Evolutionary conservation across 805 yeast genomes (phyloP), one percentile per base, ranked within the genome.

Genomic region (Metschnikowia gelsemii): DNA sequence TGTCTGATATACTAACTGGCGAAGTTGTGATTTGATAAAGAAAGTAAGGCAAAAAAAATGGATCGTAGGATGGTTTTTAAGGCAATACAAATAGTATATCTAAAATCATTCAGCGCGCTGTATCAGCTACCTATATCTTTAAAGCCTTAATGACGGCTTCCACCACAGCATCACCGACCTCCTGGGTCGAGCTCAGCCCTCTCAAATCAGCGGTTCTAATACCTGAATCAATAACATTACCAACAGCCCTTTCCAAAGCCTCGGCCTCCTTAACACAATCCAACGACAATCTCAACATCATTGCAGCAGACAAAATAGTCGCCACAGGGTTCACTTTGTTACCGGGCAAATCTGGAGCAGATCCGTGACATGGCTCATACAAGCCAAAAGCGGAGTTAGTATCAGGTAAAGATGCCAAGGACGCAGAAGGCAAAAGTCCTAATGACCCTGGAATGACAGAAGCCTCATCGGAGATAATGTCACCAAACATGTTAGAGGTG

Each of bases 301-400:
- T 86, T 23, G 98, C 98, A 9, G 87, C 95, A 19, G 97, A 89
- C 58, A 93, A 76, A 55, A 91, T 90, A 18, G 97, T 87, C 38
- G 98, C 99, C 43, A 91, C 68, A 38, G 99, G 99, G 69, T 91
- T 91, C 45, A 90, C 99, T 70, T 87, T 84, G 63, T 88, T 87
- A 46, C 69, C 72, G 38, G 83, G 82, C 61, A 91, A 79, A 65
- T 91, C 99, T 38, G 99, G 99, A 25, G 99, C 99, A 34, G 96
- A 84, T 35, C 99, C 99, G 64, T 91, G 99, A 62, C 97, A 91
- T 52, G 99, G 98, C 72, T 93, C 99, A 64, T 93, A 93, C 51
- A 93, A 74, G 45, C 99, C 99, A 61, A 93, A 90, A 0, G 98
- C 98, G 37, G 77, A 72, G 75, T 90, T 90, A 28, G 91, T 80